A percentile compares a stretch with the other conserved stretches of the same genome.
These are phyloP conservation scores for Thermothelomyces thermophilus DNA, from an alignment of 2,329 filamentous ascomycete species.

Conservation along the genomic window DNA sequence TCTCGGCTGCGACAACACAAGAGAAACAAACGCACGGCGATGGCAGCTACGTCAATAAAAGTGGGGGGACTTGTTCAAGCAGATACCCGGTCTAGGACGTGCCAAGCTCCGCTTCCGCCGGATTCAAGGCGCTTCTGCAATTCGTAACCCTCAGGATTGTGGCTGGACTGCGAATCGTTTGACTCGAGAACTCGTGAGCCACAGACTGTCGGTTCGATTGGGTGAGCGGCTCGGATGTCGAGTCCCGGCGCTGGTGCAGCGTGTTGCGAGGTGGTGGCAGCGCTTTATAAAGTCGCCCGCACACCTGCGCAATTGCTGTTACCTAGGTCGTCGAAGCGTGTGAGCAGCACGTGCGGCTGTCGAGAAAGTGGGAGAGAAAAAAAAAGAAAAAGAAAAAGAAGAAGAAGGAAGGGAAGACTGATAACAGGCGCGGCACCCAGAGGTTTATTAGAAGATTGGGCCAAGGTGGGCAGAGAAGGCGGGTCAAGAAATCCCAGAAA, in stretches of 20 bases:
- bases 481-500: slow-evolving; percentile 8
- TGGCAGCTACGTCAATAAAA: not conserved
- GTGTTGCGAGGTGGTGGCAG: not conserved
- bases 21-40: not conserved
- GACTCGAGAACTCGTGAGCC: not conserved
- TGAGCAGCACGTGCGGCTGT: not conserved
- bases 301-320: too few relatives aligned
- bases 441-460: not conserved
- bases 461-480: not conserved
- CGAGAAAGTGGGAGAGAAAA: not conserved
- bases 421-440: not conserved
- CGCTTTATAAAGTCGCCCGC: too few relatives aligned
- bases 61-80: not conserved
- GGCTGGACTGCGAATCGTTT: not conserved
- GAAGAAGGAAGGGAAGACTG: not conserved
- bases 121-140: too few relatives aligned
- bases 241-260: not conserved
- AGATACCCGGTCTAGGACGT: not conserved
- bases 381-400: too few relatives aligned
- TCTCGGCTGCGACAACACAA: not conserved
- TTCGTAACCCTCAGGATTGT: not conserved
- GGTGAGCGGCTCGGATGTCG: not conserved
- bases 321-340: not conserved
- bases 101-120: too few relatives aligned
- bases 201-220: not conserved